These are phyloP conservation scores for Niebla homalea DNA, from an alignment of 495 filamentous ascomycete species.

Conservation along the genomic window DNA sequence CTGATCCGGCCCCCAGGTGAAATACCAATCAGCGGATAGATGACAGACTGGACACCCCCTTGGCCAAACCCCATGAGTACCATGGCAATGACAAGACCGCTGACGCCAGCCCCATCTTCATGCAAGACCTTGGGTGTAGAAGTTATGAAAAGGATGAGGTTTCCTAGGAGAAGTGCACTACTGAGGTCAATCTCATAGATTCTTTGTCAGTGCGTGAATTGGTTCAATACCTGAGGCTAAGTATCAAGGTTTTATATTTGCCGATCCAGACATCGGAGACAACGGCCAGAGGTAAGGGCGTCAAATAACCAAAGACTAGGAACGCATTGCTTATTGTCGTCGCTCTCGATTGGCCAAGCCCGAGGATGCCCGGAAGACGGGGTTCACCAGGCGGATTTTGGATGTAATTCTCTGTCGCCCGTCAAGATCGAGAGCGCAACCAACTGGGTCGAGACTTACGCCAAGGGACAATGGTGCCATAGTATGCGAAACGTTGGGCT, in stretches of 20 bases:
- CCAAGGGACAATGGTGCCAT: not conserved
- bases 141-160: slow-evolving; percentile 1
- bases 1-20: not conserved
- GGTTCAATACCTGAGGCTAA: slow-evolving; percentile 32
- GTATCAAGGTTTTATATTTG: too few relatives aligned
- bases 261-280: too few relatives aligned
- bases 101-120: not conserved
- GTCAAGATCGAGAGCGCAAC: not conserved
- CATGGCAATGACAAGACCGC: slow-evolving; percentile 24
- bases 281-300: too few relatives aligned
- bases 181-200: too few relatives aligned
- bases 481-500: not conserved
- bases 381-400: too few relatives aligned
- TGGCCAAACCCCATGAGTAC: slow-evolving; percentile 37
- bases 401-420: too few relatives aligned
- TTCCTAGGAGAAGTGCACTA: slow-evolving; percentile 12
- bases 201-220: slow-evolving; percentile 44
- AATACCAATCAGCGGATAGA: slow-evolving; percentile 35
- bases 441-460: not conserved
- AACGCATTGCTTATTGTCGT: too few relatives aligned
- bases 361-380: too few relatives aligned
- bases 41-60: slow-evolving; percentile 51
- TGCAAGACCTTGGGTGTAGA: slow-evolving; percentile 2
- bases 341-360: too few relatives aligned
- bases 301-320: too few relatives aligned